phyloP scores from a whole-genome alignment of 2,329 filamentous ascomycete species.

The Aspergillus piperis region DNA sequence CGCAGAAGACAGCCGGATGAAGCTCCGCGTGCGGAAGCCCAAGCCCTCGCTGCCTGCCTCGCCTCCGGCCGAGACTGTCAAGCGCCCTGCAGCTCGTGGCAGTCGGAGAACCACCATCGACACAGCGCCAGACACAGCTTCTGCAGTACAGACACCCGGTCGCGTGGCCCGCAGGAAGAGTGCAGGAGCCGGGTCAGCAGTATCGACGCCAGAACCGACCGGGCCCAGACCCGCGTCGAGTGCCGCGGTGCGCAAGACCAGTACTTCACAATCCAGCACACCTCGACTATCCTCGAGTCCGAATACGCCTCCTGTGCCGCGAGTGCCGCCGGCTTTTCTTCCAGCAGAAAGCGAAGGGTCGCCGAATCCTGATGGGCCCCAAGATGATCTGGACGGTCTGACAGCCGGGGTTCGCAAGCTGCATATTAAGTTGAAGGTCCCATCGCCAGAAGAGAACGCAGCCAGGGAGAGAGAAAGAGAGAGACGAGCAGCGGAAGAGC shows the following conservation, averaged over 20 bases:
- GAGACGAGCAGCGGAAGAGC: conserved; percentile 45
- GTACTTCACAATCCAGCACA: conserved; percentile 50
- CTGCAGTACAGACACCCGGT: conserved; percentile 29
- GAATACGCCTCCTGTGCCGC: conserved; percentile 46
- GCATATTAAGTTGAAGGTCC: conserved; percentile 60
- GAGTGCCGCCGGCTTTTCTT: conserved; percentile 41
- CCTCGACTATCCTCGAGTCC: conserved; percentile 39
- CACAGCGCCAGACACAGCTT: conserved; percentile 45
- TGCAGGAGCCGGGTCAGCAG: conserved; percentile 14
- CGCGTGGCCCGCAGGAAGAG: conserved; percentile 33
- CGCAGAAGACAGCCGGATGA: conserved; percentile 62
- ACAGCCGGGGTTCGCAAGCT: conserved; percentile 56
- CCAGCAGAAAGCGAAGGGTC: neutral
- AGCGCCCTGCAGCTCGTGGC: conserved; percentile 50
- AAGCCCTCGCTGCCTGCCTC: conserved; percentile 50
- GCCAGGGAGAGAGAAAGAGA: conserved; percentile 54
- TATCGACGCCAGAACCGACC: conserved; percentile 8
- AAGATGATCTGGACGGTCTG: conserved; percentile 52
- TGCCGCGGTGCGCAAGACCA: conserved; percentile 61
- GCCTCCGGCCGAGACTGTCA: conserved; percentile 56
- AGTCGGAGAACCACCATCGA: conserved; percentile 65
- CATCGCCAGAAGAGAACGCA: conserved; percentile 59
- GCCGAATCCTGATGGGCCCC: neutral
- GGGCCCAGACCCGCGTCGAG: conserved; percentile 15
- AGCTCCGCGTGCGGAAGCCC: conserved; percentile 70